Evolutionary conservation across 192 early-diverging fungal genomes (phyloP).

Genomic region (Phycomyces nitens): DNA sequence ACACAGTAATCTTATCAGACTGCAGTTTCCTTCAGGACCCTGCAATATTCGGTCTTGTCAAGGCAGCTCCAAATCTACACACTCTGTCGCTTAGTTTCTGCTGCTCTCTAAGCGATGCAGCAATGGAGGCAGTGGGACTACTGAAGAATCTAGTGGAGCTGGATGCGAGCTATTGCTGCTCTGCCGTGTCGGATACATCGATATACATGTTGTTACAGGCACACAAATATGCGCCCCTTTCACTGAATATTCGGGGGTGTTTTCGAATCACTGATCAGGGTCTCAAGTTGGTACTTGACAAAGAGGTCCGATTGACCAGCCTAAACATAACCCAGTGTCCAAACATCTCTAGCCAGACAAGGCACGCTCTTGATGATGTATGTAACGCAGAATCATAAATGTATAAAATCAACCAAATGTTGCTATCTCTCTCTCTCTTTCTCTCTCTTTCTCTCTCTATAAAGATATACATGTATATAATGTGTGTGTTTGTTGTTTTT

Average conservation of each 20-base stretch:
- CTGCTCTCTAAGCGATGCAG: constrained; percentile 66
- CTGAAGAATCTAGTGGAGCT: constrained; percentile 48
- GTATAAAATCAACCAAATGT: too few species aligned
- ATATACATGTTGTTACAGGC: constrained; percentile 40
- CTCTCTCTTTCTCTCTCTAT: too few species aligned
- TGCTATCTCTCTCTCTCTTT: too few species aligned
- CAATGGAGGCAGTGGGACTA: constrained; percentile 37
- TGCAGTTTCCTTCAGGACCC: constrained; percentile 75
- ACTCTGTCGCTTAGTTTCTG: constrained; percentile 68
- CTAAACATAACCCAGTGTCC: constrained; percentile 21
- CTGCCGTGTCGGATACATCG: constrained; percentile 64
- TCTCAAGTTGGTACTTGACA: constrained; percentile 13
- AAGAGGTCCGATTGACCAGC: not conserved
- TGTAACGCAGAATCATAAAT: not conserved
- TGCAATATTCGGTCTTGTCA: constrained; percentile 51
- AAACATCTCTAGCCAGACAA: not conserved
- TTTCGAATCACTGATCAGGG: constrained; percentile 44
- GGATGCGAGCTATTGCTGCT: constrained; percentile 70
- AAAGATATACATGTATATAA: too few species aligned
- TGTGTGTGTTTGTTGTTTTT: too few species aligned
- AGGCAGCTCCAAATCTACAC: constrained; percentile 51
- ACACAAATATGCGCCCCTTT: constrained; percentile 33
- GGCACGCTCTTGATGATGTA: constrained; percentile 1
- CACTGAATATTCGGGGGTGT: constrained; percentile 54
- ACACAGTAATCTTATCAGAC: constrained; percentile 61